phyloP scores from a whole-genome alignment of 805 yeast species.

The Candida bentonensis region DNA sequence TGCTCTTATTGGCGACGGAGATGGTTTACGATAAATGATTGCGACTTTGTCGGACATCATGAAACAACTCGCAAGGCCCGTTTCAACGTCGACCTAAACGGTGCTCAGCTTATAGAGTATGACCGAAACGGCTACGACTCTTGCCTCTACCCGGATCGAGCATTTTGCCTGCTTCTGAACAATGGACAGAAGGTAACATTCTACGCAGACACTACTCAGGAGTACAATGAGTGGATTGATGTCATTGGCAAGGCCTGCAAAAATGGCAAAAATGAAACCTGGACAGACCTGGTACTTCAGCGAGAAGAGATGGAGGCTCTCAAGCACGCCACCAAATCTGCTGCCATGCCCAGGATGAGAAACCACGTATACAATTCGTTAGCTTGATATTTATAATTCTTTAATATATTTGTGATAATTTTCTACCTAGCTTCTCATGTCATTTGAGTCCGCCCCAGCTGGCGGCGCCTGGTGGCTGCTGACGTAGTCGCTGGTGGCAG shows the following conservation, averaged over 20 bases:
- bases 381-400: too few relatives aligned
- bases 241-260: slow-evolving; percentile 27
- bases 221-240: slow-evolving; percentile 52
- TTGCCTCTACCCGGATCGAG: slow-evolving; percentile 63
- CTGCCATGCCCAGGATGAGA: too few relatives aligned
- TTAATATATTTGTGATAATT: too few relatives aligned
- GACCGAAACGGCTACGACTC: slow-evolving; percentile 13
- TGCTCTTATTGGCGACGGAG: slow-evolving; percentile 31
- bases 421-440: too few relatives aligned
- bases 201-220: slow-evolving; percentile 60
- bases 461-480: too few relatives aligned
- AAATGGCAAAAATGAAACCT: not conserved
- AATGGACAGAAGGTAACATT: slow-evolving; percentile 76
- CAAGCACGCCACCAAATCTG: too few relatives aligned
- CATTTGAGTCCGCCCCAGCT: too few relatives aligned
- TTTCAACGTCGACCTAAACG: not conserved
- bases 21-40: slow-evolving; percentile 28
- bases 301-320: not conserved
- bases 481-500: too few relatives aligned
- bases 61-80: slow-evolving; percentile 16
- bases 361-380: too few relatives aligned
- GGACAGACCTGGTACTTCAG: slow-evolving; percentile 1
- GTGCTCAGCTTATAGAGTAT: not conserved
- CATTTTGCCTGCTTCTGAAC: slow-evolving; percentile 60
- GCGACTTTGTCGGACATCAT: slow-evolving; percentile 30